phyloP scores from a whole-genome alignment of 1,284 basidiomycete species.

The Pterulicium gracile region DNA sequence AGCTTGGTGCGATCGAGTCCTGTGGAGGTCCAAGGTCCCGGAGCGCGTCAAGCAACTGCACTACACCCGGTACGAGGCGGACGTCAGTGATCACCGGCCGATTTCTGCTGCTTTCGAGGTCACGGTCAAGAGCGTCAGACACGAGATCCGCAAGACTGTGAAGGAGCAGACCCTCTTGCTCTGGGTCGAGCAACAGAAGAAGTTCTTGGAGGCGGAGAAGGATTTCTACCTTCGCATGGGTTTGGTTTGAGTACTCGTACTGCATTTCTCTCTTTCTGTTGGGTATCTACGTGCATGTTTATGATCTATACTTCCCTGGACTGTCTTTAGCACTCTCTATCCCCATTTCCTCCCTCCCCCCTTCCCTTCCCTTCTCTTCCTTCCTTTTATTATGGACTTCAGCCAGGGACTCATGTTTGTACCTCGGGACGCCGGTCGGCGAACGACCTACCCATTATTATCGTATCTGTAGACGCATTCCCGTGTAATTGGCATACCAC shows the following conservation, averaged over 20 bases:
- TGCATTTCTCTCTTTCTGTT: background rate
- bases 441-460: too few species aligned
- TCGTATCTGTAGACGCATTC: too few species aligned
- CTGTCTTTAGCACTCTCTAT: too few species aligned
- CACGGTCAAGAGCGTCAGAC: constrained; percentile 44
- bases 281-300: too few species aligned
- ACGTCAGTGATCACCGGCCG: constrained; percentile 81
- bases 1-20: constrained; percentile 93
- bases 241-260: background rate
- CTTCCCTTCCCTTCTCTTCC: too few species aligned
- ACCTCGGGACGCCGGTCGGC: too few species aligned
- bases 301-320: too few species aligned
- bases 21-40: constrained; percentile 64
- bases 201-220: background rate
- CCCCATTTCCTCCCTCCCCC: too few species aligned
- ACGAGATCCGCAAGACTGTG: background rate
- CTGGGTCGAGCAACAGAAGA: background rate
- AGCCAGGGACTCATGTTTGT: too few species aligned
- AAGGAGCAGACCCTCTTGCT: background rate
- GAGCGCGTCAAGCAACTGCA: constrained; percentile 49
- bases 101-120: constrained; percentile 72
- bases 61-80: constrained; percentile 74
- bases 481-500: too few species aligned
- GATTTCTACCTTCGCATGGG: background rate
- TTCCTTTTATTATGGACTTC: too few species aligned